Percentiles rank a stretch among this genome's conserved stretches.
Conservation (phyloP, 352 stramenopile species). For the Phytophthora macrochlamydospora region DNA sequence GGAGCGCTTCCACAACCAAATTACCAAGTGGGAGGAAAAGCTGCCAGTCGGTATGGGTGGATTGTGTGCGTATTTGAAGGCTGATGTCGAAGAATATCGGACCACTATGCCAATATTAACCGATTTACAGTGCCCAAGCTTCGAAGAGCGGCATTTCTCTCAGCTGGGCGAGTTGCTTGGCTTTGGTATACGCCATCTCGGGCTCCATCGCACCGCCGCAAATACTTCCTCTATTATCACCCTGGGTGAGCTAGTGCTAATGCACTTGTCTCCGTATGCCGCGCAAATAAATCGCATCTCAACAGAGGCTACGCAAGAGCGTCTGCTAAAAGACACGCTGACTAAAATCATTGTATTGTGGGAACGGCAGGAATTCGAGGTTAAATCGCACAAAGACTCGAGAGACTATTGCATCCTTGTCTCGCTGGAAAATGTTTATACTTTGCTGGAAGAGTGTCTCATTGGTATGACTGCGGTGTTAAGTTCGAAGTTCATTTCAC, state of each 20-base stretch:
- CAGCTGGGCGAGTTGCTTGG: constrained; percentile 72
- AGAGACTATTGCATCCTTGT: constrained; percentile 90
- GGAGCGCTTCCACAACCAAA: constrained; percentile 53
- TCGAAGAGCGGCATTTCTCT: constrained; percentile 67
- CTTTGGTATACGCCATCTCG: constrained; percentile 67
- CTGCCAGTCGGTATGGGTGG: constrained; percentile 50
- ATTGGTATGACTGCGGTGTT: constrained; percentile 90
- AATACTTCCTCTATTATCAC: constrained; percentile 49
- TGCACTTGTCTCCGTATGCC: constrained; percentile 75
- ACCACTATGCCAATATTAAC: constrained; percentile 78
- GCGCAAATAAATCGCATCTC: constrained; percentile 84
- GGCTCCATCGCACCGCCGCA: neutral
- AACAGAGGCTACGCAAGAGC: constrained; percentile 88
- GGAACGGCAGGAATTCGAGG: constrained; percentile 87
- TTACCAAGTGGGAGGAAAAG: constrained; percentile 56
- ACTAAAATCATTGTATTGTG: constrained; percentile 85
- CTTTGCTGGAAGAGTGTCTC: constrained; percentile 89
- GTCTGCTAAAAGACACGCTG: constrained; percentile 89
- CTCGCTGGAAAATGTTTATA: constrained; percentile 79
- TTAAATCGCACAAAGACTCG: constrained; percentile 90
- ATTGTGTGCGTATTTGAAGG: constrained; percentile 70
- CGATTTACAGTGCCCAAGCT: constrained; percentile 59
- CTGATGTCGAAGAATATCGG: constrained; percentile 81
- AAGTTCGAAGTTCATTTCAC: constrained; percentile 87
- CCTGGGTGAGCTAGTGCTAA: constrained; percentile 80